These are phyloP conservation scores for Pythium volutum DNA, from an alignment of 352 stramenopile species.

Conservation along the genomic window DNA sequence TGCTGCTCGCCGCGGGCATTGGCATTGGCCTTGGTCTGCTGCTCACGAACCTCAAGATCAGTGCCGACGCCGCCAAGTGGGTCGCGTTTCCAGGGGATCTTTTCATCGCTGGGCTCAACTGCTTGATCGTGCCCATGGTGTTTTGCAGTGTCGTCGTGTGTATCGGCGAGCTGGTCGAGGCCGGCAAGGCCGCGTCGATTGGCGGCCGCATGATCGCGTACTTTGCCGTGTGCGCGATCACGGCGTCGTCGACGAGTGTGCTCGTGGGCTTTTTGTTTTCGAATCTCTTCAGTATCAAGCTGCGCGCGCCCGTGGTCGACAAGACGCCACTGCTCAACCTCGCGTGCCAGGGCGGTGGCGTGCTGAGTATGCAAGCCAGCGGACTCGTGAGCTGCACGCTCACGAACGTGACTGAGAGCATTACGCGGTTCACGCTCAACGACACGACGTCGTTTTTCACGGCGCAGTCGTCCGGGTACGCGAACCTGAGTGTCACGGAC, in stretches of 20 bases:
- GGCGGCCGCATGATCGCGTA: slow-evolving; percentile 45
- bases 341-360: slow-evolving; percentile 40
- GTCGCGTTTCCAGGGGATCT: slow-evolving; percentile 59
- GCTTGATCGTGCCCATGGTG: slow-evolving; percentile 65
- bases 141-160: slow-evolving; percentile 65
- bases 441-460: slow-evolving; percentile 48
- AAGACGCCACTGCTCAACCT: slow-evolving; percentile 34
- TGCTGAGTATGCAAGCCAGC: slow-evolving; percentile 33
- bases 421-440: slow-evolving; percentile 52
- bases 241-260: slow-evolving; percentile 42
- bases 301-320: background rate
- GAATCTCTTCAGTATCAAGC: slow-evolving; percentile 10
- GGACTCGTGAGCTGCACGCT: slow-evolving; percentile 39
- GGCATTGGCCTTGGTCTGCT: slow-evolving; percentile 49
- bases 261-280: slow-evolving; percentile 50
- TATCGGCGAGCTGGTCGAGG: slow-evolving; percentile 59
- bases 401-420: slow-evolving; percentile 23
- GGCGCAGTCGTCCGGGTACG: slow-evolving; percentile 33
- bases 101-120: slow-evolving; percentile 67
- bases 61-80: slow-evolving; percentile 39
- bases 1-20: slow-evolving; percentile 41
- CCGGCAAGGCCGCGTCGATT: slow-evolving; percentile 53
- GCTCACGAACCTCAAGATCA: slow-evolving; percentile 41
- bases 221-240: slow-evolving; percentile 46
- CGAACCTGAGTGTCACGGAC: slow-evolving; percentile 53